Evolutionary conservation across 176 grass and related monocot species (phyloP).

Genomic region (Rhynchospora breviuscula): DNA sequence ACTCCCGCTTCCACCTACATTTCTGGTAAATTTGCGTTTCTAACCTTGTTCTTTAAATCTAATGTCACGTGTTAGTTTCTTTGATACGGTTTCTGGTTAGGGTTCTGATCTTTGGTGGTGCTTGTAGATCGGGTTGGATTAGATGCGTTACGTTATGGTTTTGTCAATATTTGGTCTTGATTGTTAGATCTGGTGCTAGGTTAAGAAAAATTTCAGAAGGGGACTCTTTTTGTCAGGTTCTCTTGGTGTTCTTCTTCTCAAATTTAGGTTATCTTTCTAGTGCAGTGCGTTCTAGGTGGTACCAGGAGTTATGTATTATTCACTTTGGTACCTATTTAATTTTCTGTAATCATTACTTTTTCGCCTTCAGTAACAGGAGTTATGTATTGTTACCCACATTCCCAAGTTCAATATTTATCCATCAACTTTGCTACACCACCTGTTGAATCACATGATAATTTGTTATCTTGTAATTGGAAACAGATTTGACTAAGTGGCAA

Average conservation of each 20-base stretch:
- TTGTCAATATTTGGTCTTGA: background rate
- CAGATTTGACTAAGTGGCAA: background rate
- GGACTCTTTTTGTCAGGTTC: background rate
- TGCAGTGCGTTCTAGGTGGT: background rate
- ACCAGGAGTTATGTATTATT: background rate
- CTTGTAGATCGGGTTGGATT: background rate
- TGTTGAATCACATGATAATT: background rate
- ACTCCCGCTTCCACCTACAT: constrained; percentile 83
- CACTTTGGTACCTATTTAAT: background rate
- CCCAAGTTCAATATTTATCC: background rate
- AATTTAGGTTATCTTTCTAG: background rate
- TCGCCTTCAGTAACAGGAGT: background rate
- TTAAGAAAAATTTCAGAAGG: background rate
- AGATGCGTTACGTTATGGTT: background rate
- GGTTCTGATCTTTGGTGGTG: background rate
- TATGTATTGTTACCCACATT: background rate
- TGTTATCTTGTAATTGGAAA: background rate
- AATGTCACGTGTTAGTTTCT: background rate
- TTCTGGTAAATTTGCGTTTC: constrained; percentile 31
- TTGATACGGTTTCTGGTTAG: background rate
- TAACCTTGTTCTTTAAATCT: background rate
- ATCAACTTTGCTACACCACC: background rate
- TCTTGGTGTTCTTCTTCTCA: background rate
- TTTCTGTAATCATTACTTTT: background rate
- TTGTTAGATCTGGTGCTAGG: constrained; percentile 14